Evolutionary conservation across 1,284 basidiomycete genomes (phyloP).

Genomic region (Ganoderma boninense): DNA sequence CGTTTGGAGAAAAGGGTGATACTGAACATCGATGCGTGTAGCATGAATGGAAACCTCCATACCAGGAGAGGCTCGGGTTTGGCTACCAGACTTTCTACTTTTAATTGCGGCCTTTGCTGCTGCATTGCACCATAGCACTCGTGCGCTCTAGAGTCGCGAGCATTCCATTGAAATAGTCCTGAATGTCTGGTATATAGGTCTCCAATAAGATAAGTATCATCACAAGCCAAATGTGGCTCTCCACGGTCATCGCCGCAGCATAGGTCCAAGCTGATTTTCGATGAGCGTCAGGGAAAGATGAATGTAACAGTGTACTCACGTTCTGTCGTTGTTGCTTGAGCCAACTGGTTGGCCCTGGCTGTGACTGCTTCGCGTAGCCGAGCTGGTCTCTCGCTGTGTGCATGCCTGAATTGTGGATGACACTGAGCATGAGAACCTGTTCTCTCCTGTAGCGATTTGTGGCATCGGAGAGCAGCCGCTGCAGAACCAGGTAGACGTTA

Average conservation of each 20-base stretch:
- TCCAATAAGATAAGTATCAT: constrained; percentile 20
- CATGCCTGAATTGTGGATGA: constrained; percentile 77
- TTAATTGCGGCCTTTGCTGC: background rate
- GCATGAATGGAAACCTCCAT: constrained; percentile 20
- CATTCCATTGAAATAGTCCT: background rate
- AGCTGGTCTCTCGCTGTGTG: constrained; percentile 63
- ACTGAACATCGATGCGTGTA: background rate
- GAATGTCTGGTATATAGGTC: constrained; percentile 5
- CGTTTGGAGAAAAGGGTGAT: background rate
- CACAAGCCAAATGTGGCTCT: background rate
- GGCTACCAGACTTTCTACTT: constrained; percentile 17
- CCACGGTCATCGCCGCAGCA: constrained; percentile 40
- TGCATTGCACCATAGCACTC: background rate
- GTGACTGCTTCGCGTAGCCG: constrained; percentile 48
- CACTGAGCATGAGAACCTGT: constrained; percentile 82
- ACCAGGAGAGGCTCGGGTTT: constrained; percentile 14
- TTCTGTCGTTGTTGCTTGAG: constrained; percentile 65
- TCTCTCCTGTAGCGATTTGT: constrained; percentile 75
- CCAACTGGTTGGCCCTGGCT: constrained; percentile 63
- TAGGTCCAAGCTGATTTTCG: constrained; percentile 45
- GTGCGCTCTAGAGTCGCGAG: background rate
- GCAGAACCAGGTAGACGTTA: constrained; percentile 16
- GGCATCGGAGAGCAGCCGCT: constrained; percentile 65
- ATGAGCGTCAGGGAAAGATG: constrained; percentile 27
- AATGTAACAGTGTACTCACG: constrained; percentile 42